Conservation (phyloP, 164 flowering plant species). For the Paratinospora sagittata region DNA sequence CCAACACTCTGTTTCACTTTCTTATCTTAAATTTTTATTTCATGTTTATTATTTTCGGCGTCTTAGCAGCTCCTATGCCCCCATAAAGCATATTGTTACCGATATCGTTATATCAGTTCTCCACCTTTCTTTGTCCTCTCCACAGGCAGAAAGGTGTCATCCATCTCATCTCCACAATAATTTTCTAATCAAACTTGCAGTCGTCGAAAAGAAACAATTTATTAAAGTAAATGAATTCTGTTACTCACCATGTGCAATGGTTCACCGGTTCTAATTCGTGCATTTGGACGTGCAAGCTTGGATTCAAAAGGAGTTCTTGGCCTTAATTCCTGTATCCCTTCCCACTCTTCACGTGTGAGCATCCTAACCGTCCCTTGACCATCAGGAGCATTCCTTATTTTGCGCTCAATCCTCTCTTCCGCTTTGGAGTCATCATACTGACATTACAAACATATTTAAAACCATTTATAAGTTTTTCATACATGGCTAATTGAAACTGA, state of each 20-base stretch:
- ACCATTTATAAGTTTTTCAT: neutral
- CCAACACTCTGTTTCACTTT: too few relatives aligned
- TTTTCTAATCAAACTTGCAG: too few relatives aligned
- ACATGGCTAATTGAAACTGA: too few relatives aligned
- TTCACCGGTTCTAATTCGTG: slow-evolving; percentile 74
- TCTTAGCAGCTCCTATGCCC: too few relatives aligned
- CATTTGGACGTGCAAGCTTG: slow-evolving; percentile 81
- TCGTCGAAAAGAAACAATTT: neutral
- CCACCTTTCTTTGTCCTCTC: too few relatives aligned
- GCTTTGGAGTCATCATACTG: slow-evolving; percentile 69
- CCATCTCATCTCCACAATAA: too few relatives aligned
- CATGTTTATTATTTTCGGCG: too few relatives aligned
- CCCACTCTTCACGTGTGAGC: slow-evolving; percentile 93
- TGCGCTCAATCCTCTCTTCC: slow-evolving; percentile 74
- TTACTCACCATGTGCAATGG: slow-evolving; percentile 48
- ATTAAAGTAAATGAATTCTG: neutral
- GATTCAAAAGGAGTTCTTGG: slow-evolving; percentile 98
- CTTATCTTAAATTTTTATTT: too few relatives aligned
- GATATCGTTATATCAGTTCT: too few relatives aligned
- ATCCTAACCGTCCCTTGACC: slow-evolving; percentile 87
- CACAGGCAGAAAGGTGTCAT: too few relatives aligned
- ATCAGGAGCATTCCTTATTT: slow-evolving; percentile 71
- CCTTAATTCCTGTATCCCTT: slow-evolving; percentile 58
- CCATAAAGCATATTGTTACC: too few relatives aligned
- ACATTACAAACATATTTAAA: slow-evolving; percentile 6